Base-by-base conservation (phyloP, 2,329 filamentous ascomycete genomes). In the Akanthomyces uredinophilus region DNA sequence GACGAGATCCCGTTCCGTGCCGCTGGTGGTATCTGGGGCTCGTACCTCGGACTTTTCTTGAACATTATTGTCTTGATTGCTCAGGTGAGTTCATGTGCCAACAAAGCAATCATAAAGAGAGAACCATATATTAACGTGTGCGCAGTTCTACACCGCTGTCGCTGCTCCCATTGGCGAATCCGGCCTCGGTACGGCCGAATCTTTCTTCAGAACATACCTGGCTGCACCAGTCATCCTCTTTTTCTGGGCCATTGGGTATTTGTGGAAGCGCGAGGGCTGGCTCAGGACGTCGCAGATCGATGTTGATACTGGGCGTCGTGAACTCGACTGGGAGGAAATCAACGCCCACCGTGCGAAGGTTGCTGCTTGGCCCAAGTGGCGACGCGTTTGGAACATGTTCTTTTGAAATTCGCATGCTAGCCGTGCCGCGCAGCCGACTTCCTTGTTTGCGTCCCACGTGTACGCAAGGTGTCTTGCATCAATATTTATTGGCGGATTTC, bases 1-100 rank as follows among this genome's bases (percentile, higher is more conserved):
- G 84, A 88, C 57, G 87, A 90, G 73, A 81, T 91, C n/a, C 84
- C 87, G 1, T 91, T 87, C 77, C 73, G 75, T 55, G 83, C 86
- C 14, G 76, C 81, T 61, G 80, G 82, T 59, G 88, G 88, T 66
- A 77, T 89, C 14, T 78, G 75, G 20, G 88, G 88, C 54, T 89
- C 86, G 2, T 89, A 78, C 71, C 59, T 89, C 35, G 87, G 88
- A 41, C 77, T 90, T 10, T 60, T 70, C 64, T 79, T 90, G 57
- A 83, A 83, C 68, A 65, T 80, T 39, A 66, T 88, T 50, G 81
- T 83, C 24, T 72, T 86, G 60, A 72, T 83, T 29, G 85, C 84
- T 52, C 81, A 82, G 73, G 77, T 80, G 74, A 68, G 77, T 5
- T n/a, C 22, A 14, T 43, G 2, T 29, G 3, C 14, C 18, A 18